Percentiles rank a stretch among this genome's conserved stretches.
These are phyloP conservation scores for Penicillium mononematosum DNA, from an alignment of 495 filamentous ascomycete species.

Conservation along the genomic window DNA sequence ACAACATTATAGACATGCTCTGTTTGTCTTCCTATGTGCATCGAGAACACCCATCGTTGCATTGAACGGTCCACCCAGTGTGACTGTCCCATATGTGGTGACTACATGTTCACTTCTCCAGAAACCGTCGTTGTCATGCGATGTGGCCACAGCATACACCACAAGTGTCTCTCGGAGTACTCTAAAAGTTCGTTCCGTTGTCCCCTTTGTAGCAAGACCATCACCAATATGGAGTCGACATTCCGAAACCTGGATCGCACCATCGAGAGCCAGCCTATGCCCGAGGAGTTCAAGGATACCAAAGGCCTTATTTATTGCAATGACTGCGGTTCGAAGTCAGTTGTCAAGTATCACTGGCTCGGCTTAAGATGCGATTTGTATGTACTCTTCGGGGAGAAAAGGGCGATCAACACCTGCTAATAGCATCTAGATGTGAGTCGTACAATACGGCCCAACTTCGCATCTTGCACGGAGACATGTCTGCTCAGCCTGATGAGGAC, in stretches of 20 bases:
- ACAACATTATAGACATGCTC: slow-evolving; percentile 66
- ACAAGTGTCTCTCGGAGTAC: slow-evolving; percentile 78
- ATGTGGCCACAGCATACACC: slow-evolving; percentile 95
- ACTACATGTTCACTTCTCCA: slow-evolving; percentile 96
- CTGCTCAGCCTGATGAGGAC: slow-evolving; percentile 28
- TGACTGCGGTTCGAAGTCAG: slow-evolving; percentile 84
- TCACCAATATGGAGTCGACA: slow-evolving; percentile 94
- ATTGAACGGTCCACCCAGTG: slow-evolving; percentile 93
- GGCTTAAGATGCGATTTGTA: slow-evolving; percentile 83
- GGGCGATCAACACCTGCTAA: slow-evolving; percentile 18
- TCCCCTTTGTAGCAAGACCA: slow-evolving; percentile 89
- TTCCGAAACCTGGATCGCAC: slow-evolving; percentile 85
- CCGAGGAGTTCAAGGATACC: slow-evolving; percentile 72
- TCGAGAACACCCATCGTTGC: slow-evolving; percentile 81
- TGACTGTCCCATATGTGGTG: slow-evolving; percentile 96
- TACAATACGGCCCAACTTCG: slow-evolving; percentile 80
- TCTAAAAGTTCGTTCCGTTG: slow-evolving; percentile 88
- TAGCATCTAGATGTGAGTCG: slow-evolving; percentile 58
- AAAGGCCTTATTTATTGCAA: slow-evolving; percentile 86
- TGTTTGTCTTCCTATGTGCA: slow-evolving; percentile 84
- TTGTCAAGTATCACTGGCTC: slow-evolving; percentile 89
- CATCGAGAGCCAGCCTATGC: slow-evolving; percentile 91
- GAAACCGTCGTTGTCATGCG: slow-evolving; percentile 87
- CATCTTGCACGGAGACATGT: slow-evolving; percentile 49
- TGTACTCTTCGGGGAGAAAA: slow-evolving; percentile 16